Percentiles rank a stretch among this genome's conserved stretches.
Conservation (phyloP, 2,329 filamentous ascomycete species). For the Neurospora sp. region DNA sequence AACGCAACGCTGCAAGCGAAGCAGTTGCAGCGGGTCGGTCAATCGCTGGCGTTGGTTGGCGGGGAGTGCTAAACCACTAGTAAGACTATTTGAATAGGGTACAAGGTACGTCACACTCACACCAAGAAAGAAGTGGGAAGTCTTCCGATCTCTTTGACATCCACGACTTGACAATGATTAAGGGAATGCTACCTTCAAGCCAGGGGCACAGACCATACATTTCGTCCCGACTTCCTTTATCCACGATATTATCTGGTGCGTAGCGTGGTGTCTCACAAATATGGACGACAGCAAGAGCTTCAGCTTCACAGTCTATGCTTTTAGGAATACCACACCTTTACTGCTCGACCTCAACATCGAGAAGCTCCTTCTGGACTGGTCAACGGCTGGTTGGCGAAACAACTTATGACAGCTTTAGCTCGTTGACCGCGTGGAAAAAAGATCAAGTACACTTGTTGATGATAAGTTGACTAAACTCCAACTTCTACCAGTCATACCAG, state of each 20-base stretch:
- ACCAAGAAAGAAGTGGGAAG: not conserved
- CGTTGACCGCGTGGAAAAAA: not conserved
- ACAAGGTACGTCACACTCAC: not conserved
- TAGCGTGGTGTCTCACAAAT: too few relatives aligned
- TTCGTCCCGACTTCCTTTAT: too few relatives aligned
- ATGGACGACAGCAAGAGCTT: not conserved
- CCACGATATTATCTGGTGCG: too few relatives aligned
- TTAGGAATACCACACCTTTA: not conserved
- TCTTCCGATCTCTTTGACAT: not conserved
- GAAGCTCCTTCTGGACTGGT: not conserved
- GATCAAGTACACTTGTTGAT: not conserved
- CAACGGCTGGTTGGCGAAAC: not conserved
- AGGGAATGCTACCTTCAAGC: too few relatives aligned
- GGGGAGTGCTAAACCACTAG: not conserved
- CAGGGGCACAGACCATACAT: too few relatives aligned
- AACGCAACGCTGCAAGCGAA: conserved; percentile 5
- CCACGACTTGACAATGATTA: not conserved
- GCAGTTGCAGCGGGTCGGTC: not conserved
- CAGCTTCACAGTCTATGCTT: not conserved
- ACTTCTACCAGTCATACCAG: not conserved
- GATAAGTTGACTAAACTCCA: not conserved
- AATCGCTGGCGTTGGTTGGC: not conserved
- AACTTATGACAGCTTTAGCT: not conserved
- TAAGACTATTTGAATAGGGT: not conserved
- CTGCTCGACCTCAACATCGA: not conserved